Evolutionary conservation across 495 filamentous ascomycete species (phyloP).

Genomic region (Sporormia fimetaria): DNA sequence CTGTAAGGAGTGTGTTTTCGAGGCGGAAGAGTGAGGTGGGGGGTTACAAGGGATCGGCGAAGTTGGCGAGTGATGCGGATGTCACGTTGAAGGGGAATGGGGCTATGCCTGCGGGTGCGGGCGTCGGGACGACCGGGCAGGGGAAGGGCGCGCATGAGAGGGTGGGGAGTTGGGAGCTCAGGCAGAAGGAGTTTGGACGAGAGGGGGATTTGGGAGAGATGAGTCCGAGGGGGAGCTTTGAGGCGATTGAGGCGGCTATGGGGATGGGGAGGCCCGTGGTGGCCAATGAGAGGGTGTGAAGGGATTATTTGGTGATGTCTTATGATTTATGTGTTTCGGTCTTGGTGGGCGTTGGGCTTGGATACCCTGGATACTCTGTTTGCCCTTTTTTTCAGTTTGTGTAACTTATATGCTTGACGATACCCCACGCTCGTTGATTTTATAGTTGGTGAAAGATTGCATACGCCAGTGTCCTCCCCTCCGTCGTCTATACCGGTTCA

Average conservation of each 20-base stretch:
- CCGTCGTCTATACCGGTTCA: too few relatives aligned
- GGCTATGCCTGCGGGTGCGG: slow-evolving; percentile 18
- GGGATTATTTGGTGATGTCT: neutral
- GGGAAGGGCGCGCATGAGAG: slow-evolving; percentile 25
- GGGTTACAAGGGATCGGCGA: slow-evolving; percentile 30
- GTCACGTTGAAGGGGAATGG: slow-evolving; percentile 25
- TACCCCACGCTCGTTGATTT: too few relatives aligned
- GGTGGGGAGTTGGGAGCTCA: slow-evolving; percentile 35
- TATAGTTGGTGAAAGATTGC: too few relatives aligned
- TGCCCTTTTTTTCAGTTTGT: too few relatives aligned
- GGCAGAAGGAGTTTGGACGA: slow-evolving; percentile 23
- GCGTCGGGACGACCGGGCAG: slow-evolving; percentile 10
- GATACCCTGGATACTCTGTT: too few relatives aligned
- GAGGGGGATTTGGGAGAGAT: slow-evolving; percentile 5
- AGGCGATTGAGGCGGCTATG: slow-evolving; percentile 25
- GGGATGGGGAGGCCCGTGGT: slow-evolving; percentile 26
- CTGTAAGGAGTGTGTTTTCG: too few relatives aligned
- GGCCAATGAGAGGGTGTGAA: slow-evolving; percentile 28
- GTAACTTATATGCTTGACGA: too few relatives aligned
- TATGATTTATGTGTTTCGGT: too few relatives aligned
- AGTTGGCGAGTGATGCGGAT: slow-evolving; percentile 31
- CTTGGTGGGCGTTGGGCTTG: too few relatives aligned
- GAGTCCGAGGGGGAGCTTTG: slow-evolving; percentile 25
- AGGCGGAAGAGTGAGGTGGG: slow-evolving; percentile 16
- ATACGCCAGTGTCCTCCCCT: too few relatives aligned